Evolutionary conservation across 345 rosid genomes (phyloP), one percentile per base, ranked within the genome.

Genomic region (Laguncularia racemosa): DNA sequence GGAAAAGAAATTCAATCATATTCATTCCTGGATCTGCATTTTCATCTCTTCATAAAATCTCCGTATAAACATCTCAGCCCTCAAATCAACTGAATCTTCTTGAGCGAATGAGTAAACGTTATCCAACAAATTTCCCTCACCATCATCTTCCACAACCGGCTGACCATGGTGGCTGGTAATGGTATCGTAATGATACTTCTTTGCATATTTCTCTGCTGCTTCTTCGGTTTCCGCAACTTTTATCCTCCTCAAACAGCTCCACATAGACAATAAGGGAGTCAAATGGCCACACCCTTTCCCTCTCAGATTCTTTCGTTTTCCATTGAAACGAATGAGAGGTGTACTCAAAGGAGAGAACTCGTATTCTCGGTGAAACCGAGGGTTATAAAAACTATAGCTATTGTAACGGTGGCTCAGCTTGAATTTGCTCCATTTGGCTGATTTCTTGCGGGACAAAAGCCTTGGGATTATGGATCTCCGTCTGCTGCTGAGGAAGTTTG

Each of bases 31-130:
- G 67, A 68, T 72, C 72, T 84, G 88, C 83, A 78, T 46, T 60
- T 85, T 84, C 76, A 89, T 86, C 59, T 86, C 80, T 56, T 73
- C 60, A 43, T 84, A 79, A 63, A 89, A 86, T 46, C 71, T 69
- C 62, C 75, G 55, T 43, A 89, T 89, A 76, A 89, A 89, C 71
- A 60, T 77, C 73, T 86, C 86, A 23, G 92, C 97, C 69, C 83
- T 86, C 69, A 66, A 40, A 64, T 89, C 95, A 52, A 89, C 82
- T 6, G 84, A 84, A 54, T 82, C 81, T 5, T 65, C 78, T 12
- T 66, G 69, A 26, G 19, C 52, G 19, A 0, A 50, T 76, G 13
- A 68, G 65, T 3, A 40, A 63, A 2, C 63, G 50, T 16, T 52
- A 64, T 75, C 79, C 14, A 38, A 48, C 15, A 62, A 46, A 51